Base-by-base conservation (phyloP, 176 grass and related monocot genomes). In the Dendrocalamus sinicus region DNA sequence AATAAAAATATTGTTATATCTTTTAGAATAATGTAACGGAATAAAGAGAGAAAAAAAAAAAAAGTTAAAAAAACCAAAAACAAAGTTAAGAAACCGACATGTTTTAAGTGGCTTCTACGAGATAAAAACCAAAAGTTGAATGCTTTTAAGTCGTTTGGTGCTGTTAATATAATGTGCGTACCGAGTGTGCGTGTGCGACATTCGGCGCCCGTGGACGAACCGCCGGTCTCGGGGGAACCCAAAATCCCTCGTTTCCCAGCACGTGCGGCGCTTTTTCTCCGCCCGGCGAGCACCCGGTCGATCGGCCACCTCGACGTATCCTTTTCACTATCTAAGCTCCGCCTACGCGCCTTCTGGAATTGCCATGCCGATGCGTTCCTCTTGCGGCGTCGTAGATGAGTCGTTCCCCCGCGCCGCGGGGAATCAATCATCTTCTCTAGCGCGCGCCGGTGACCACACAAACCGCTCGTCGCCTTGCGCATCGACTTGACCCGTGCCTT, bases 211-310 rank as follows among this genome's bases (percentile, higher is more conserved):
- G 30, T 14, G 14, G 6, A 15, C 13, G 30, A 11, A 8, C 28
- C 13, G 28, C n/a, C 1, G 63, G 14, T 30, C 5, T 30, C 24
- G 61, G 20, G 17, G 55, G 7, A n/a, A 57, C 54, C 19, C 2
- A 53, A 67, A 41, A 6, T 20, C 58, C 11, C 26, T 41, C 12
- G 9, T 41, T 54, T 72, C 22, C 39, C 19, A 30, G 39, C 68
- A 30, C 53, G 81, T 73, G 81, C 68, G 53, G 40, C 55, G 39
- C 13, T 17, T 44, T 70, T 72, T 43, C 50, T 44, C 37, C 67
- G 32, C 13, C 47, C 78, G 16, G 11, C 15, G 9, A 11, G 44
- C 61, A 60, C 77, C 44, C 67, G 9, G 6, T 9, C 37, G 37
- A 39, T 39, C 20, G 30, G 64, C 64, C 12, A 23, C 51, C 43